Evolutionary conservation across 306 rosid species (phyloP).

Genomic region (Fragaria iinumae): DNA sequence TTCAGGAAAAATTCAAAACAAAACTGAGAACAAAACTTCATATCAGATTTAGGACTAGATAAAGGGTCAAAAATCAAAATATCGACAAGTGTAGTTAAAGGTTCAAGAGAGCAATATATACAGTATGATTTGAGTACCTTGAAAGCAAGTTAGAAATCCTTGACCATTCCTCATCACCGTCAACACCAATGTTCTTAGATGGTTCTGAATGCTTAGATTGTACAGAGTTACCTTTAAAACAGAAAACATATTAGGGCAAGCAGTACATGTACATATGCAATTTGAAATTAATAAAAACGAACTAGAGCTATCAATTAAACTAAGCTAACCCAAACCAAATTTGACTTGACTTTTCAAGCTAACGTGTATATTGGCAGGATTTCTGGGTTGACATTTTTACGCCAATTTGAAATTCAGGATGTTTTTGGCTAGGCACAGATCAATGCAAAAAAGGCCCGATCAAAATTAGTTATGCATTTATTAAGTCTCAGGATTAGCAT

Average conservation of each 20-base stretch:
- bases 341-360: neutral
- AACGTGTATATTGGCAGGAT: neutral
- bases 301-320: neutral
- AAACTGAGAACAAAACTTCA: neutral
- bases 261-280: constrained; percentile 8
- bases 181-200: constrained; percentile 37
- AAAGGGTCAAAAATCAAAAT: neutral
- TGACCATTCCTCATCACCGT: constrained; percentile 70
- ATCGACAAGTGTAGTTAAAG: neutral
- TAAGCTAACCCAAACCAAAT: neutral
- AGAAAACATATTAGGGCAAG: constrained; percentile 13
- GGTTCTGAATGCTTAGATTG: constrained; percentile 39
- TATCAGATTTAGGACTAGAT: neutral
- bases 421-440: neutral
- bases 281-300: neutral
- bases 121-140: constrained; percentile 48
- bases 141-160: constrained; percentile 49
- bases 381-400: neutral
- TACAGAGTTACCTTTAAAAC: constrained; percentile 42
- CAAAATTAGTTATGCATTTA: too few relatives aligned
- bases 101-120: constrained; percentile 14
- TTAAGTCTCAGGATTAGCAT: neutral
- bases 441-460: neutral
- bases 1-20: neutral
- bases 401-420: neutral